Percentiles rank a stretch among this genome's conserved stretches.
These are phyloP conservation scores for Nyssa sinensis DNA, from an alignment of 148 eudicot genomes.

Conservation along the genomic window DNA sequence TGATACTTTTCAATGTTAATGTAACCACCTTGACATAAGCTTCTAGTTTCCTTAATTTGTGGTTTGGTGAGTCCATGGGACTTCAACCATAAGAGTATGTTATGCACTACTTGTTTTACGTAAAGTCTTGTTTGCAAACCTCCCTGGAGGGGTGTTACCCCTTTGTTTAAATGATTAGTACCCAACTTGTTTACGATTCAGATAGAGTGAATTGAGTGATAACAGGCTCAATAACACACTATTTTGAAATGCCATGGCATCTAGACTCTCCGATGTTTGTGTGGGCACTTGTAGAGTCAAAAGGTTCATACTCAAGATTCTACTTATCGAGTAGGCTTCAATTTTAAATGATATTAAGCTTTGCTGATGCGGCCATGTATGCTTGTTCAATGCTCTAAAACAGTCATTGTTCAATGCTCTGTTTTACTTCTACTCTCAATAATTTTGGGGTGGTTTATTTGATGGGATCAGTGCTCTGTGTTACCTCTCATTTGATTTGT, in stretches of 20 bases:
- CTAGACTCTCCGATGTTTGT: not conserved
- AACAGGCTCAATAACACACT: too few relatives aligned
- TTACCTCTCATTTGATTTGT: not conserved
- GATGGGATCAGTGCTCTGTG: constrained; percentile 3
- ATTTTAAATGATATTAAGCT: not conserved
- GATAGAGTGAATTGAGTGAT: too few relatives aligned
- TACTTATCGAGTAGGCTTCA: not conserved
- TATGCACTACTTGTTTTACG: too few relatives aligned
- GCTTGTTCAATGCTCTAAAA: not conserved
- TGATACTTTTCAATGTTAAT: too few relatives aligned
- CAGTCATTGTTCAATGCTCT: not conserved
- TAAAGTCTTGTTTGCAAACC: too few relatives aligned
- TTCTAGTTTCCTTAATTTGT: too few relatives aligned
- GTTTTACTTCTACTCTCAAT: not conserved
- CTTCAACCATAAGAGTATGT: too few relatives aligned
- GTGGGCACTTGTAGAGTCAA: not conserved
- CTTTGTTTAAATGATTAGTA: not conserved
- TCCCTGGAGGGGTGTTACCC: too few relatives aligned
- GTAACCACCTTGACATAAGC: too few relatives aligned
- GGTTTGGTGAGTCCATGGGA: too few relatives aligned
- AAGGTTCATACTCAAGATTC: not conserved
- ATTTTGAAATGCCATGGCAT: not conserved
- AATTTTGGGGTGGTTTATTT: constrained; percentile 2
- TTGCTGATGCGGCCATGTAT: not conserved
- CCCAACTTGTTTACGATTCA: not conserved